These are phyloP conservation scores for Isabelozyma rhagii DNA, from an alignment of 805 yeast species.

Conservation along the genomic window DNA sequence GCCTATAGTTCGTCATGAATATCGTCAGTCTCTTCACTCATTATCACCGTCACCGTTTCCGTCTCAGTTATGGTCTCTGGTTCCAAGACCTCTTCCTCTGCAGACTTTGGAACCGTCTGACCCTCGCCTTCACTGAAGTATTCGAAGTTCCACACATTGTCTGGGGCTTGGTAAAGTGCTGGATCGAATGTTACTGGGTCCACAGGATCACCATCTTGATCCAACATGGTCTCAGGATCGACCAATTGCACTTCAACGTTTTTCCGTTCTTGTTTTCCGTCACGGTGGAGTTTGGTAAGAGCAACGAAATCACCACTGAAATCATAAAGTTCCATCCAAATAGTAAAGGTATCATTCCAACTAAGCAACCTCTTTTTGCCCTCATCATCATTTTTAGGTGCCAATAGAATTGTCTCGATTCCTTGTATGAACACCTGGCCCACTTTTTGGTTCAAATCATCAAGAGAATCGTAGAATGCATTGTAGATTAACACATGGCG, in stretches of 20 bases:
- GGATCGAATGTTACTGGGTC: constrained; percentile 12
- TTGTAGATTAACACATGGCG: constrained; percentile 22
- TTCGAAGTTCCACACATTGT: constrained; percentile 26
- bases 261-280: constrained; percentile 12
- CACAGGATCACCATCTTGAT: constrained; percentile 27
- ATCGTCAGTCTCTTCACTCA: neutral
- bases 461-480: constrained; percentile 9
- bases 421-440: constrained; percentile 16
- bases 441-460: constrained; percentile 15
- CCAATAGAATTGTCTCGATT: constrained; percentile 21
- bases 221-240: constrained; percentile 29
- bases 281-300: constrained; percentile 21
- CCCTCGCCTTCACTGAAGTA: constrained; percentile 3
- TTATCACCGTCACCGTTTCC: neutral
- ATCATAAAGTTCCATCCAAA: constrained; percentile 38
- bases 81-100: neutral
- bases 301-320: constrained; percentile 26
- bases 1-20: constrained; percentile 1
- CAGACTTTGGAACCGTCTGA: neutral
- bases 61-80: neutral
- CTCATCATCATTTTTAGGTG: constrained; percentile 16
- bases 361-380: constrained; percentile 7
- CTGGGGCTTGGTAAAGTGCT: constrained; percentile 13
- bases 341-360: constrained; percentile 30
- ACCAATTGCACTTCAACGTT: constrained; percentile 17